phyloP scores from a whole-genome alignment of 257 asterid genomes.

The Rauvolfia tetraphylla region DNA sequence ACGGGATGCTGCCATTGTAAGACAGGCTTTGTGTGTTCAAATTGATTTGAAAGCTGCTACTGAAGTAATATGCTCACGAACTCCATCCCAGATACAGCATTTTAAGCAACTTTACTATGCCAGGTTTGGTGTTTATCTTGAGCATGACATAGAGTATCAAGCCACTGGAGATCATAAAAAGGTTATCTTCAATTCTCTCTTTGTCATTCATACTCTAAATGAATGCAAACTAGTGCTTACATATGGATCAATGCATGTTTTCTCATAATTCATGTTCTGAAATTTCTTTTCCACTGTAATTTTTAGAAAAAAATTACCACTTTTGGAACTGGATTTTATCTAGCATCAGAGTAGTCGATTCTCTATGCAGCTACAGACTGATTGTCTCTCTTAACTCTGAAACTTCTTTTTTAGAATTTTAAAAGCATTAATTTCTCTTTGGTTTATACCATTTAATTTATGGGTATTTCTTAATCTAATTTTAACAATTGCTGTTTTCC shows the following conservation, averaged over 20 bases:
- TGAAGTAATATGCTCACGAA: constrained; percentile 90
- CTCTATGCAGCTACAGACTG: neutral
- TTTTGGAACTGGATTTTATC: neutral
- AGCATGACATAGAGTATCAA: constrained; percentile 64
- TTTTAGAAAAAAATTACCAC: neutral
- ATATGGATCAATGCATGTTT: neutral
- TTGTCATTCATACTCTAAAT: neutral
- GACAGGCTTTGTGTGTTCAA: constrained; percentile 47
- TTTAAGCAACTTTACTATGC: constrained; percentile 64
- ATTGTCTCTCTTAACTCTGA: neutral
- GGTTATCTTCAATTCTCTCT: constrained; percentile 37
- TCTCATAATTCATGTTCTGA: neutral
- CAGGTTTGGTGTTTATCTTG: constrained; percentile 55
- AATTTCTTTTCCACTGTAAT: neutral
- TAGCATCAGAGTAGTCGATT: neutral
- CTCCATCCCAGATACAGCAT: constrained; percentile 76
- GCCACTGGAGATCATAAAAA: constrained; percentile 73
- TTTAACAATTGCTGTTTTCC: neutral
- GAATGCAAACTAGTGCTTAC: neutral
- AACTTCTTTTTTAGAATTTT: neutral
- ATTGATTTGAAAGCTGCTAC: constrained; percentile 68
- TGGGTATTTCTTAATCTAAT: neutral
- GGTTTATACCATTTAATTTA: neutral
- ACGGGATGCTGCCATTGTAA: constrained; percentile 70
- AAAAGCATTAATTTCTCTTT: neutral